Evolutionary conservation across 1,284 basidiomycete genomes (phyloP).

Genomic region (Neotropicomus parvogracilis): DNA sequence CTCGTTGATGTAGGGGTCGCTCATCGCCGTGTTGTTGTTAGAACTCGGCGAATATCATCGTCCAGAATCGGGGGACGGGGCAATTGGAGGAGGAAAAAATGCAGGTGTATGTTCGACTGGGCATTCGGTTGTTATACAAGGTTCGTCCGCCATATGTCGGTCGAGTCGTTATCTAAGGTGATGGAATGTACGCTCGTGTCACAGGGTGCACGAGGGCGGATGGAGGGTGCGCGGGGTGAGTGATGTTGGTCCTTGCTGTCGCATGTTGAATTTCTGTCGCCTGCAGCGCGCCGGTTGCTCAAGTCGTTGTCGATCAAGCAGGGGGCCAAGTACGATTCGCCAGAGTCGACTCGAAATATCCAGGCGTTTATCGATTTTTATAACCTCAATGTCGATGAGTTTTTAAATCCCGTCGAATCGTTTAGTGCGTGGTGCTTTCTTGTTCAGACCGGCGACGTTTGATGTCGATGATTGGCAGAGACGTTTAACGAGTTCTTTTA

Average conservation of each 20-base stretch:
- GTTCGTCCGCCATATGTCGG: constrained; percentile 30
- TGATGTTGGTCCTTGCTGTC: constrained; percentile 6
- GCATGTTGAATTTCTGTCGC: constrained; percentile 25
- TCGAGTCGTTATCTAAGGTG: neutral
- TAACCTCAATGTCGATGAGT: constrained; percentile 78
- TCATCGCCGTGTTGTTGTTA: constrained; percentile 27
- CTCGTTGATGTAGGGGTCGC: neutral
- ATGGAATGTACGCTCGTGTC: neutral
- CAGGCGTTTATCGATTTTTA: constrained; percentile 89
- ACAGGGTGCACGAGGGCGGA: constrained; percentile 78
- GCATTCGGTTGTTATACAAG: constrained; percentile 92
- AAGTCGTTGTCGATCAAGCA: constrained; percentile 93
- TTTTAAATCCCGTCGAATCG: constrained; percentile 75
- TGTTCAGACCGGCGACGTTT: neutral
- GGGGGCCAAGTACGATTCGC: constrained; percentile 88
- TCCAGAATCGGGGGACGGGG: constrained; percentile 88
- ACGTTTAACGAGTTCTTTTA: constrained; percentile 92
- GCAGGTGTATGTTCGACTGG: constrained; percentile 91
- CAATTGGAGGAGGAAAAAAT: constrained; percentile 97
- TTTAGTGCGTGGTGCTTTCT: constrained; percentile 58
- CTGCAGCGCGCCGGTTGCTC: constrained; percentile 58
- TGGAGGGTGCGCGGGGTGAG: constrained; percentile 86
- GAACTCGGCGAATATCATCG: constrained; percentile 96
- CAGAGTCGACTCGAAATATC: constrained; percentile 83
- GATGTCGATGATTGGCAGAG: constrained; percentile 42